Evolutionary conservation across 345 rosid genomes (phyloP), one percentile per base, ranked within the genome.

Genomic region (Hibiscus mutabilis): DNA sequence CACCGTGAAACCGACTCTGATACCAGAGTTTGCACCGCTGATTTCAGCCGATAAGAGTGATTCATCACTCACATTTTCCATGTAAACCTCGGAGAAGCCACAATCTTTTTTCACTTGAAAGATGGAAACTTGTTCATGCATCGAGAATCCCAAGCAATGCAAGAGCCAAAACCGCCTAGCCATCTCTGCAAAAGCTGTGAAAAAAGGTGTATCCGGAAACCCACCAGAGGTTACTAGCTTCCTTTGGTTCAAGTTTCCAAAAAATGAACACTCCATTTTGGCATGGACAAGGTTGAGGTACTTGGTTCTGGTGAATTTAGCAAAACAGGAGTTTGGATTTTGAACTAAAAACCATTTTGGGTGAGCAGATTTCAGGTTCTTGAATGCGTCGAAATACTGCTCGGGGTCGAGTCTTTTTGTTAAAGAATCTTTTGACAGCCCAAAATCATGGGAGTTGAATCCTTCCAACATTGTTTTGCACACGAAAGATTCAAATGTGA

Each of bases 221-320:
- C 87, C 93, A 35, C 97, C 94, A 31, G 90, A 82, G 47, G 67
- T 88, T 44, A 95, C 79, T 35, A 83, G 66, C 79, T 95, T 95
- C 79, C 99, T 81, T 81, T 89, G 96, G 87, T 80, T 90, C 85
- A 90, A 77, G 72, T 89, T 95, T 24, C 97, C 89, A 65, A 92
- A 95, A 65, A 95, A 84, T 0, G 97, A 92, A 53, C 97, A 92
- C 80, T 95, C 99, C 99, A 95, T 92, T 76, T 95, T 95, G 44
- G 97, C 97, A 80, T 95, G 99, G 0, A 95, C 92, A 1, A 95
- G 84, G 57, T 76, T 84, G 60, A 82, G 79, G 64, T 95, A 95
- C 87, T 89, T 95, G 7, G 76, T 77, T 16, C 91, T 82, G 19
- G 79, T 71, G 70, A 92, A 88, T 64, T 64, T 76, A 4, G 91